Evolutionary conservation across 179 eudicot species (phyloP), one percentile per base, ranked within the genome.

Genomic region (Actinidia polygama): DNA sequence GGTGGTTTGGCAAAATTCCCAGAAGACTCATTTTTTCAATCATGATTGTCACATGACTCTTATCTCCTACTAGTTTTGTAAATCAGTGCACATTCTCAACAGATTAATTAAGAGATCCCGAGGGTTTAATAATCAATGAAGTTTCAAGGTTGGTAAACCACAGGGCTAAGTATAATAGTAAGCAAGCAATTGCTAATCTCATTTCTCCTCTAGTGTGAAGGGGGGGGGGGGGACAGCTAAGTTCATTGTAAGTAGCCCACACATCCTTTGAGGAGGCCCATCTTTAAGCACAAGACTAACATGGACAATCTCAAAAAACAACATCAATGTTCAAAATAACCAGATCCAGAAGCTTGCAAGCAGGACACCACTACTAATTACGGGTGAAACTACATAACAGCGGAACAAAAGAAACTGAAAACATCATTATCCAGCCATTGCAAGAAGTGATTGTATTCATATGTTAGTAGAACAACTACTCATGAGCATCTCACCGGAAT

Each of bases 401-500:
- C 53, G 44, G 36, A 11, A 40, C 36, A 61, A 77, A 78, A 30
- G 12, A 16, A 12, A 8, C 21, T 47, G n/a, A 58, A 68, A 36
- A 4, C 53, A 3, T 23, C 23, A 36, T 76, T 76, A 57, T 36
- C 15, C 11, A 76, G 47, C 79, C 47, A 76, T 6, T 12, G 51
- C 8, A 77, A 77, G 36, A 77, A 59, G 79, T 59, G 69, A 59
- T 36, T 55, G 66, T 7, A 55, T 30, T 75, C 79, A 75, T 19
- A n/a, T 59, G 30, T 77, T 19, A 59, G 69, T 59, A 61, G 19
- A 77, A 69, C 73, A 69, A 19, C 53, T 44, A 40, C 44, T 36
- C 51, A 19, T 58, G 54, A 77, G 67, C 10, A 44, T 12, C 80
- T 78, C 72, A 78, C 80, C 71, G 97, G 97, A 86, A 93, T 91